phyloP scores from a whole-genome alignment of 2,329 filamentous ascomycete genomes.

The Cladophialophora bantiana region DNA sequence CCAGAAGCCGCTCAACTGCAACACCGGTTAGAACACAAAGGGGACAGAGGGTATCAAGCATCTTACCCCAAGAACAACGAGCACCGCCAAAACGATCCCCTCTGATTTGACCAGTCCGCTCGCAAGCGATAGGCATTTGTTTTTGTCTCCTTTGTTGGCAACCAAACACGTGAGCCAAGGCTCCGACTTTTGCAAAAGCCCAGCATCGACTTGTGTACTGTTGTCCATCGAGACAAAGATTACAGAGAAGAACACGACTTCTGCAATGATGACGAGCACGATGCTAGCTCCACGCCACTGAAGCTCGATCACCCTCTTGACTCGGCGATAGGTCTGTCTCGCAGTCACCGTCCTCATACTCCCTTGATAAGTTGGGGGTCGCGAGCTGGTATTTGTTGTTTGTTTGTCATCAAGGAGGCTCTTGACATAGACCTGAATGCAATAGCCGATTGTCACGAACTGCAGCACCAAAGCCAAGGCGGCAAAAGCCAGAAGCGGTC shows the following conservation, averaged over 20 bases:
- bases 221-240: slow-evolving; percentile 89
- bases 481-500: slow-evolving; percentile 80
- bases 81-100: slow-evolving; percentile 77
- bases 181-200: slow-evolving; percentile 62
- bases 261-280: slow-evolving; percentile 85
- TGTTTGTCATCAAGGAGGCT: slow-evolving; percentile 76
- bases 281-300: slow-evolving; percentile 95
- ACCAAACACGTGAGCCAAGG: slow-evolving; percentile 79
- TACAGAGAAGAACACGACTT: slow-evolving; percentile 92
- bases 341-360: slow-evolving; percentile 82
- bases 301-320: slow-evolving; percentile 83
- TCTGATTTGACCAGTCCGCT: slow-evolving; percentile 72
- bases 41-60: slow-evolving; percentile 12
- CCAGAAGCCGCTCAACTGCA: slow-evolving; percentile 82
- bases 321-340: slow-evolving; percentile 83
- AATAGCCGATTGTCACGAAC: slow-evolving; percentile 85
- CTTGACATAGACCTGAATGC: slow-evolving; percentile 90
- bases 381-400: slow-evolving; percentile 70
- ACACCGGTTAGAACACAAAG: slow-evolving; percentile 41
- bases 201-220: slow-evolving; percentile 64
- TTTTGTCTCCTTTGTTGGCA: slow-evolving; percentile 64
- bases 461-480: slow-evolving; percentile 79
- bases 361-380: slow-evolving; percentile 75
- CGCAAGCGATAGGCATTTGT: slow-evolving; percentile 69
- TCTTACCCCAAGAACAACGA: slow-evolving; percentile 80